Base-by-base conservation (phyloP, 148 eudicot genomes). In the Vaccinium corymbosum region DNA sequence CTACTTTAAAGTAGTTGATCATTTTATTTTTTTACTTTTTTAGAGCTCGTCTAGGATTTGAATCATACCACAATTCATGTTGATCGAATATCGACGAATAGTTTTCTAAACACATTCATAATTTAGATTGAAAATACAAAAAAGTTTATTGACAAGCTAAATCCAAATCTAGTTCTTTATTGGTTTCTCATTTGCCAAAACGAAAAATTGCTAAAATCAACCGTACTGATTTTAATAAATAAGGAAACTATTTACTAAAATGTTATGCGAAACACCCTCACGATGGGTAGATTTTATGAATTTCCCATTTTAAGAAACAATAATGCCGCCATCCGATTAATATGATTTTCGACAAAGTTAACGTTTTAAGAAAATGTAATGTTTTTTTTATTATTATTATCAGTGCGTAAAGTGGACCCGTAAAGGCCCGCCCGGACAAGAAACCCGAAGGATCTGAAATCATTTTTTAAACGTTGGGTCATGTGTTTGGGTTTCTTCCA, bases 381-480 rank as follows among this genome's bases (percentile, higher is more conserved):
- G 7, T 7, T 25, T n/a, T 42, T 35, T 0, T 49, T 6, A 1
- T 49, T 49, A 6, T 49, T 49, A 49, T 8, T 49, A 6, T 6
- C 9, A 50, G 52, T 50, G 7, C 7, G 1, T 50, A 50, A 50
- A 50, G 52, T 50, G 52, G 52, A 10, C 52, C 52, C 52, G 11
- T 7, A 50, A 42, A 42, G 46, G 46, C 46, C 46, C 46, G 46
- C 46, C 52, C 52, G 52, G 52, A 55, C 15, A 15, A 15, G 3
- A 55, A 56, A 56, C 20, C 3, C 17, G 6, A 3, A n/a, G 13
- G 27, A 62, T 42, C 6, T 42, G 46, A 42, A 42, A n/a, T 10
- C 25, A 64, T 64, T 64, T 64, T n/a, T 64, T n/a, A 62, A 62
- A 64, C 14, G 25, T n/a, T 64, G 70, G 70, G 70, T 64, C 70